Evolutionary conservation across 208 protist genomes (phyloP).

Genomic region (Trypanosoma melophagium): DNA sequence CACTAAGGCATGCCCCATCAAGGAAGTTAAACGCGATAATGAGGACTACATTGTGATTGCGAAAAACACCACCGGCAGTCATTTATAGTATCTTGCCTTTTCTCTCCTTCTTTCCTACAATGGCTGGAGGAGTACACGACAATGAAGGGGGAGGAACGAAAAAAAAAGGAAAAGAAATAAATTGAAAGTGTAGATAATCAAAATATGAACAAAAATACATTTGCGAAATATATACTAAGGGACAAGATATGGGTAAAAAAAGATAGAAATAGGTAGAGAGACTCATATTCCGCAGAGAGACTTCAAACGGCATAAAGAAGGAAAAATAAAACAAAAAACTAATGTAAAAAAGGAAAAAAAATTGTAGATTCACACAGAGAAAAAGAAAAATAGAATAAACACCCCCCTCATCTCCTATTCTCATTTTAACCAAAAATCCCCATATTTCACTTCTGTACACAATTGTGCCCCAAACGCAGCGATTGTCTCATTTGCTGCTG

Average conservation of each 20-base stretch:
- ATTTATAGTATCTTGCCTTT: background rate
- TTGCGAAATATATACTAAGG: no score
- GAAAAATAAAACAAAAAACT: background rate
- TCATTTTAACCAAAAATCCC: slow-evolving; percentile 35
- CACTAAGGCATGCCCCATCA: slow-evolving; percentile 41
- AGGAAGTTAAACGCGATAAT: slow-evolving; percentile 45
- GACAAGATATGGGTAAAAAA: no score
- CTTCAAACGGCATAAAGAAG: background rate
- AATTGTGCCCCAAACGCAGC: slow-evolving; percentile 29
- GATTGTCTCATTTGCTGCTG: slow-evolving; percentile 39
- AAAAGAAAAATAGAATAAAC: background rate
- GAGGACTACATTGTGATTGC: slow-evolving; percentile 37
- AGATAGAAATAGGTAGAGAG: no score
- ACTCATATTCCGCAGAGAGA: no score
- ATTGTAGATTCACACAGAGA: background rate
- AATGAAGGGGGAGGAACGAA: no score
- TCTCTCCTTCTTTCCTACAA: no score
- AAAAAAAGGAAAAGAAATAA: no score
- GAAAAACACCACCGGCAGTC: background rate
- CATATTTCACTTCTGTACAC: slow-evolving; percentile 36
- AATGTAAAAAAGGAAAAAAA: background rate
- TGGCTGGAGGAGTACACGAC: no score
- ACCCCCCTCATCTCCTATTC: background rate
- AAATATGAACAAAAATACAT: no score
- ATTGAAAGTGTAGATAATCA: no score